phyloP scores from a whole-genome alignment of 2,329 filamentous ascomycete species.

The Monosporascus ibericus region DNA sequence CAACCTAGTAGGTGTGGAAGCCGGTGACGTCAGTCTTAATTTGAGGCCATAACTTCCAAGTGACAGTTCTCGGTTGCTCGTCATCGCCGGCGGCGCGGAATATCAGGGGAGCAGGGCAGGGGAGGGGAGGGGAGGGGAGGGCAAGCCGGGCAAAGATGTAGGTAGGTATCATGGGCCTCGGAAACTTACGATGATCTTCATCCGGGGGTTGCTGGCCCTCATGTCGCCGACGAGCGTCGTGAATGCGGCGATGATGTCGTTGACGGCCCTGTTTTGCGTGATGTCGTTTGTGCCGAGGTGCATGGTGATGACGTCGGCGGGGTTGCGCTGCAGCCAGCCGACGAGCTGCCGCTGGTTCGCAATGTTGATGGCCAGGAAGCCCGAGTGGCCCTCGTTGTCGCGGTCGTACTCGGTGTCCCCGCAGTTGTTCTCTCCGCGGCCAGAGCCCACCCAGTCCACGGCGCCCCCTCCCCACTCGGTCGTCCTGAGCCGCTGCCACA shows the following conservation, averaged over 20 bases:
- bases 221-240: slow-evolving; percentile 32
- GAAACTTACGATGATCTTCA: slow-evolving; percentile 36
- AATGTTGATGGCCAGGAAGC: slow-evolving; percentile 38
- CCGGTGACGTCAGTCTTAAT: too few species aligned
- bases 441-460: slow-evolving; percentile 33
- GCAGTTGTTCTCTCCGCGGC: slow-evolving; percentile 28
- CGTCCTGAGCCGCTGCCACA: slow-evolving; percentile 33
- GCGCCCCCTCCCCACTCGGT: slow-evolving; percentile 29
- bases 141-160: not conserved
- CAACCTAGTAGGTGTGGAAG: slow-evolving; percentile 22
- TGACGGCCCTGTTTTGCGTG: slow-evolving; percentile 27
- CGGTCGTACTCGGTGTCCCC: slow-evolving; percentile 33
- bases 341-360: slow-evolving; percentile 35
- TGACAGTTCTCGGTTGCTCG: too few species aligned
- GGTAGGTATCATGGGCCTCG: too few species aligned
- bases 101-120: too few species aligned
- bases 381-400: slow-evolving; percentile 38
- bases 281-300: slow-evolving; percentile 40
- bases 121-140: not conserved
- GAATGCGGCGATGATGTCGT: slow-evolving; percentile 34
- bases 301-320: slow-evolving; percentile 39
- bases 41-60: too few species aligned
- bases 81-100: too few species aligned
- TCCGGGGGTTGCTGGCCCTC: slow-evolving; percentile 32
- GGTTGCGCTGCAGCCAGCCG: slow-evolving; percentile 35